Evolutionary conservation across 345 rosid species (phyloP).

Genomic region (Citropsis articulata): DNA sequence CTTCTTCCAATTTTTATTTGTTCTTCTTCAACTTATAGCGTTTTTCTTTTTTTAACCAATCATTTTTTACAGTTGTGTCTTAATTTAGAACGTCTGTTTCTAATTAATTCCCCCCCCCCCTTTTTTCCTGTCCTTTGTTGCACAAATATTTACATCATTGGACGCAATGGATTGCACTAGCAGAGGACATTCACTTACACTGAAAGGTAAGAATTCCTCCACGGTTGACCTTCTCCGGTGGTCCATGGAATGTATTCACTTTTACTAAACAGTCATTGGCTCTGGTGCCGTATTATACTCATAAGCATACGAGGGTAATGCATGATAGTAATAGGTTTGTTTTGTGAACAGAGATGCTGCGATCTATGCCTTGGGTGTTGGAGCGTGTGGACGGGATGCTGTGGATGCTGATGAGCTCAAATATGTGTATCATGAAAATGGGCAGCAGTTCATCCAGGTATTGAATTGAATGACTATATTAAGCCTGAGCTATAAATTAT

Average conservation of each 20-base stretch:
- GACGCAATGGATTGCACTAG: slow-evolving; percentile 27
- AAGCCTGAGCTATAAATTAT: background rate
- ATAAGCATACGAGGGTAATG: background rate
- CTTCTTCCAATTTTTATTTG: background rate
- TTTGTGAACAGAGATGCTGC: slow-evolving; percentile 59
- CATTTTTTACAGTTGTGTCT: background rate
- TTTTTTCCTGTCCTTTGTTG: background rate
- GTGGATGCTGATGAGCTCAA: slow-evolving; percentile 72
- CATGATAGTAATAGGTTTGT: background rate
- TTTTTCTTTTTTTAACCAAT: background rate
- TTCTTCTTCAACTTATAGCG: background rate
- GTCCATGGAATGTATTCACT: background rate
- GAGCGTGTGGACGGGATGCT: slow-evolving; percentile 74
- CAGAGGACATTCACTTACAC: slow-evolving; percentile 50
- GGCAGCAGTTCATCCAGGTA: slow-evolving; percentile 71
- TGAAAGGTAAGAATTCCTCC: slow-evolving; percentile 47
- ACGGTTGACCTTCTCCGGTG: background rate
- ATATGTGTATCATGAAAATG: slow-evolving; percentile 66
- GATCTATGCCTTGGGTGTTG: slow-evolving; percentile 80
- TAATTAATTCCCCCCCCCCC: background rate
- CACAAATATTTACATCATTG: background rate
- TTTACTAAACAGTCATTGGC: background rate
- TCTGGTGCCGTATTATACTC: background rate
- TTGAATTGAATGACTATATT: background rate
- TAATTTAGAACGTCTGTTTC: background rate